These are phyloP conservation scores for Heritiera fomes DNA, from an alignment of 345 rosid species.

Conservation along the genomic window DNA sequence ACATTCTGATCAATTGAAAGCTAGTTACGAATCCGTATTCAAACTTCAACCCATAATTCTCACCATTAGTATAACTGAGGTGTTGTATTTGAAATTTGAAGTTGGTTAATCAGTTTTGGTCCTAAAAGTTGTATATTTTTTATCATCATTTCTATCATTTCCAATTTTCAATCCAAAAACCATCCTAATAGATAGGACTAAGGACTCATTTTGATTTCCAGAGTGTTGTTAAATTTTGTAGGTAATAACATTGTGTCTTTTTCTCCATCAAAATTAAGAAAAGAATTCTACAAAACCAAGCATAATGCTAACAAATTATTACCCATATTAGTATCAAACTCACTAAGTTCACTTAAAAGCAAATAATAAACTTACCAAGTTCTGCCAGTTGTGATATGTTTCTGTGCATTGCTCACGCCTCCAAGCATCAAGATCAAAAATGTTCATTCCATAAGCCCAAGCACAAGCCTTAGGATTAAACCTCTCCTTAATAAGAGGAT, in stretches of 20 bases:
- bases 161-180: neutral
- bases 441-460: conserved; percentile 95
- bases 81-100: neutral
- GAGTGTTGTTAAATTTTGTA: neutral
- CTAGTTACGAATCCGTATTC: neutral
- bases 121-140: neutral
- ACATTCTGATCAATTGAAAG: conserved; percentile 54
- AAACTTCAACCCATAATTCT: conserved; percentile 4
- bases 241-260: neutral
- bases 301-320: neutral
- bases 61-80: neutral
- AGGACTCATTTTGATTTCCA: neutral
- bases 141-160: neutral
- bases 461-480: conserved; percentile 83
- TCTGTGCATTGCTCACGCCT: conserved; percentile 62
- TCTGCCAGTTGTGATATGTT: conserved; percentile 66
- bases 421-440: conserved; percentile 93
- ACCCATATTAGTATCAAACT: neutral
- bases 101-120: neutral
- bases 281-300: neutral
- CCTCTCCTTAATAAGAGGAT: conserved; percentile 67
- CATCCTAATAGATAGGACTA: neutral
- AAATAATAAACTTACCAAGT: conserved; percentile 43
- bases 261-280: neutral
- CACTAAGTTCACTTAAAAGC: conserved; percentile 1